These are phyloP conservation scores for Balakata baccata DNA, from an alignment of 345 rosid genomes.

Conservation along the genomic window DNA sequence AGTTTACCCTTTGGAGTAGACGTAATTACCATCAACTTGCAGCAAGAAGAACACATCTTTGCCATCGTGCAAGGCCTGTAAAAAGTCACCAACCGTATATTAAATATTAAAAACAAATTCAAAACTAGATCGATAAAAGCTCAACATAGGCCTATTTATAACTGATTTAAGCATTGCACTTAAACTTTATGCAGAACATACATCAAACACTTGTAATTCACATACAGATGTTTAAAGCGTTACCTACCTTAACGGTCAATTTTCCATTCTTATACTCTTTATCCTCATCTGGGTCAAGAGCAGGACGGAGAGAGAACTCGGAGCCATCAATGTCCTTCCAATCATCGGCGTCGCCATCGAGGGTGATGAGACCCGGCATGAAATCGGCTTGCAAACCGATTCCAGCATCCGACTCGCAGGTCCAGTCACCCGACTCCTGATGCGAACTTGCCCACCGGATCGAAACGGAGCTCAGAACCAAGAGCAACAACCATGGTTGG, in stretches of 20 bases:
- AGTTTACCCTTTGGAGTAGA: constrained; percentile 71
- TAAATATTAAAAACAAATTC: not conserved
- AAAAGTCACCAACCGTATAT: constrained; percentile 7
- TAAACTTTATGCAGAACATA: not conserved
- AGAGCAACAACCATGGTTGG: constrained; percentile 14
- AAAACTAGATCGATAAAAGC: not conserved
- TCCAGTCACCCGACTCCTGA: constrained; percentile 86
- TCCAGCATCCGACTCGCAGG: constrained; percentile 64
- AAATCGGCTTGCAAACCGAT: constrained; percentile 62
- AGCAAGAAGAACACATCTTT: constrained; percentile 67
- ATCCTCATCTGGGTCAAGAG: constrained; percentile 85
- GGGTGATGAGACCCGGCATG: constrained; percentile 70
- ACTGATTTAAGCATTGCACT: not conserved
- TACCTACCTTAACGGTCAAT: constrained; percentile 78
- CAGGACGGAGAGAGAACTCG: constrained; percentile 78
- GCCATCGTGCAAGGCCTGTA: constrained; percentile 94
- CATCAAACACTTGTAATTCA: not conserved
- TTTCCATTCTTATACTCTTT: constrained; percentile 66
- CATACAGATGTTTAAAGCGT: not conserved
- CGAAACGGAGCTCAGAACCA: constrained; percentile 20
- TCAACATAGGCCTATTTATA: not conserved
- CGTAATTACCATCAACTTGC: constrained; percentile 84
- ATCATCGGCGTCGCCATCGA: constrained; percentile 86
- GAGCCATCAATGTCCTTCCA: constrained; percentile 75
- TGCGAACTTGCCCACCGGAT: constrained; percentile 48